These are phyloP conservation scores for Suhomyces anneliseae DNA, from an alignment of 1,139 yeast genomes.

Conservation along the genomic window DNA sequence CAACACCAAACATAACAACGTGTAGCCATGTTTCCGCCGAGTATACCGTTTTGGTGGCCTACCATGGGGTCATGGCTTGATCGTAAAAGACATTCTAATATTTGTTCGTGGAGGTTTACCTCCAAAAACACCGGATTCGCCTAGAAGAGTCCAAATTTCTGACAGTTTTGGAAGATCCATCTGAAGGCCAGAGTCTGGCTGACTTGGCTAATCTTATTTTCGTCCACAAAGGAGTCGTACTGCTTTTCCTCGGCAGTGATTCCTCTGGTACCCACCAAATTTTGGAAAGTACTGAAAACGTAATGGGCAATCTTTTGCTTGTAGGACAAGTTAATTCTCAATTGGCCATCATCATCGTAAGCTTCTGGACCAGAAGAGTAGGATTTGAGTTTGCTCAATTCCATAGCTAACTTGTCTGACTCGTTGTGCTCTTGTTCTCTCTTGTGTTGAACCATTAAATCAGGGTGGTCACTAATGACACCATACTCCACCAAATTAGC, in stretches of 20 bases:
- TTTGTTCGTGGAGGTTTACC: too few relatives aligned
- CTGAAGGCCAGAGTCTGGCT: constrained; percentile 17
- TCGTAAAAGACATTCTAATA: too few relatives aligned
- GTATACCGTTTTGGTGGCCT: too few relatives aligned
- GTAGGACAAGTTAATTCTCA: constrained; percentile 20
- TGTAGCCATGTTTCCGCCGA: too few relatives aligned
- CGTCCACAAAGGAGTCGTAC: constrained; percentile 28
- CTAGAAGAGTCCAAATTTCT: constrained; percentile 34
- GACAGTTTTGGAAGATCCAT: constrained; percentile 33
- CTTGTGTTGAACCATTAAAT: constrained; percentile 28
- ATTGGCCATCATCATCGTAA: constrained; percentile 15
- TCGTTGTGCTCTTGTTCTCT: constrained; percentile 5
- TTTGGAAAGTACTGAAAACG: constrained; percentile 18
- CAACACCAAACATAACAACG: too few relatives aligned
- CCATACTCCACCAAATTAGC: constrained; percentile 45
- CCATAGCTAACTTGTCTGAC: constrained; percentile 10
- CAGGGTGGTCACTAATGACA: constrained; percentile 63
- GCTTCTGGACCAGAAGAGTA: constrained; percentile 9
- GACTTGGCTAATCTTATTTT: constrained; percentile 19
- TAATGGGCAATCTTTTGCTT: constrained; percentile 23
- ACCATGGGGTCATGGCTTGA: too few relatives aligned
- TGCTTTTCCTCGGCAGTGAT: constrained; percentile 24
- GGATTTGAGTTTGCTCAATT: constrained; percentile 5
- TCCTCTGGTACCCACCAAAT: constrained; percentile 16
- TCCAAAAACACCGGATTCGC: background rate